Evolutionary conservation across 129 eudicot species (phyloP).

Genomic region (Artemisia argyi): DNA sequence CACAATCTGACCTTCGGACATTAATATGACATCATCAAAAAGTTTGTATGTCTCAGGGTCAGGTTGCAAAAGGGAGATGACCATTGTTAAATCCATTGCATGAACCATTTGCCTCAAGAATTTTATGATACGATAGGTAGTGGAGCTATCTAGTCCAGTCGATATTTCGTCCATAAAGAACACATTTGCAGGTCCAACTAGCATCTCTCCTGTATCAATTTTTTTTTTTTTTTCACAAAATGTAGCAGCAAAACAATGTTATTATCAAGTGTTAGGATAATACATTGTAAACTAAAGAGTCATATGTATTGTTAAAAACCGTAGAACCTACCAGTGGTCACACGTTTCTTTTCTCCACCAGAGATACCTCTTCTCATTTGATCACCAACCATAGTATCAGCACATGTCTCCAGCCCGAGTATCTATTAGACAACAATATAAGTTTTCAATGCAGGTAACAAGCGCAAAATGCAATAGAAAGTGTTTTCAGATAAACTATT

Average conservation of each 20-base stretch:
- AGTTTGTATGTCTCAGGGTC: conserved; percentile 57
- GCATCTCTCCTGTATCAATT: conserved; percentile 51
- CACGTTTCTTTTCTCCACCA: conserved; percentile 64
- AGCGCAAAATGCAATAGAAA: not conserved
- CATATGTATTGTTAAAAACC: not conserved
- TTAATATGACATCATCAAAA: conserved; percentile 56
- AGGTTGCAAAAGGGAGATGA: conserved; percentile 64
- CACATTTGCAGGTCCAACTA: conserved; percentile 62
- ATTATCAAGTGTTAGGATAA: not conserved
- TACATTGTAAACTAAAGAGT: not conserved
- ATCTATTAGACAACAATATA: conserved; percentile 32
- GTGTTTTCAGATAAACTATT: not conserved
- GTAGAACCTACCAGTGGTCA: conserved; percentile 44
- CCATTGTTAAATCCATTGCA: conserved; percentile 49
- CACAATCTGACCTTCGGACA: conserved; percentile 60
- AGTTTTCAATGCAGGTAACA: not conserved
- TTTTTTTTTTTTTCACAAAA: not conserved
- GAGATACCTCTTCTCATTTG: conserved; percentile 64
- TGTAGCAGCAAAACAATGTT: not conserved
- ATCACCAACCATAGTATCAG: conserved; percentile 57
- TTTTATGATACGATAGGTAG: conserved; percentile 49
- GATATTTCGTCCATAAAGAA: conserved; percentile 69
- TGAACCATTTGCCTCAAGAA: conserved; percentile 51
- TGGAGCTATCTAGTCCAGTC: conserved; percentile 60
- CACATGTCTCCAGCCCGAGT: conserved; percentile 54